A percentile compares a stretch with the other conserved stretches of the same genome.
phyloP scores from a whole-genome alignment of 345 rosid species.

The Citrus sinensis region DNA sequence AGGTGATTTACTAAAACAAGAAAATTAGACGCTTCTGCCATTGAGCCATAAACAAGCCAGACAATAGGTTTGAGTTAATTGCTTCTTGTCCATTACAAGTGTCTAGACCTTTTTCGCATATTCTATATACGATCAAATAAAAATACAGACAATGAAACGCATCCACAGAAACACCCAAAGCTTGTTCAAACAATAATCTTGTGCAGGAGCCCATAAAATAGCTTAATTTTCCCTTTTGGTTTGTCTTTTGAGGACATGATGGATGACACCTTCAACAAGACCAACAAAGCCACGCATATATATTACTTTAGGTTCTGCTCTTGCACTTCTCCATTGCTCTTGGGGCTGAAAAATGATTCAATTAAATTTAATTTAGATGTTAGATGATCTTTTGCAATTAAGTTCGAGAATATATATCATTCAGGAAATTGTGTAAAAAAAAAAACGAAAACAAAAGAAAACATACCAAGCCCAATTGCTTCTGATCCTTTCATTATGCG shows the following conservation, averaged over 20 bases:
- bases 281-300: not conserved
- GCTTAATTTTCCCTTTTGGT: not conserved
- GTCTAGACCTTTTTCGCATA: slow-evolving; percentile 31
- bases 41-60: slow-evolving; percentile 43
- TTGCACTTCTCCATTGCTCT: slow-evolving; percentile 67
- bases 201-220: not conserved
- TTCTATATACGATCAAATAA: slow-evolving; percentile 41
- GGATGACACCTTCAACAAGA: not conserved
- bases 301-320: slow-evolving; percentile 40
- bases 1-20: slow-evolving; percentile 17
- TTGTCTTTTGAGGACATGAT: not conserved
- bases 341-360: slow-evolving; percentile 35
- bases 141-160: slow-evolving; percentile 24
- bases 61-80: slow-evolving; percentile 32
- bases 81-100: slow-evolving; percentile 48
- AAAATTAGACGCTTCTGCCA: slow-evolving; percentile 8
- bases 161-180: slow-evolving; percentile 1
- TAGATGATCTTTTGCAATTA: not conserved
- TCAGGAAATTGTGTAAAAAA: not conserved
- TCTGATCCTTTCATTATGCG: slow-evolving; percentile 97
- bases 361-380: not conserved
- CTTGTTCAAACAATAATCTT: not conserved
- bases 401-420: not conserved
- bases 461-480: slow-evolving; percentile 87
- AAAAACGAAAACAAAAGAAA: not conserved